Conservation (phyloP, 805 yeast species). For the Torulaspora franciscae region DNA sequence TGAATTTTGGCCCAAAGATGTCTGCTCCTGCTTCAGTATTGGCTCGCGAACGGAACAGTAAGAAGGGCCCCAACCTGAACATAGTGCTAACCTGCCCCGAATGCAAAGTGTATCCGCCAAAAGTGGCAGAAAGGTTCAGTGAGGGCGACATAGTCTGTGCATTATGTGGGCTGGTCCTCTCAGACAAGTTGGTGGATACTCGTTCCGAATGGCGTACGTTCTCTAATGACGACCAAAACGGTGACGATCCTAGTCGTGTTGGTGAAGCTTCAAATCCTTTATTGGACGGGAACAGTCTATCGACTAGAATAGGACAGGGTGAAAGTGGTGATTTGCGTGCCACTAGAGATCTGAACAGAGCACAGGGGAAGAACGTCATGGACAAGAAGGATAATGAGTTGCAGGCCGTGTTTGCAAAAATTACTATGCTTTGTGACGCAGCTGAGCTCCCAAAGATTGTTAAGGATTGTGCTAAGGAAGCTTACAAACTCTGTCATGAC, state of each 20-base stretch:
- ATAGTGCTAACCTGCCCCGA: slow-evolving; percentile 92
- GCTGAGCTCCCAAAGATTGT: slow-evolving; percentile 91
- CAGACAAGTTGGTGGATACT: slow-evolving; percentile 89
- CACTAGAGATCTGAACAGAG: slow-evolving; percentile 86
- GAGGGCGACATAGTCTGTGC: slow-evolving; percentile 99
- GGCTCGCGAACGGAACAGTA: slow-evolving; percentile 23
- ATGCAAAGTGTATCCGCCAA: slow-evolving; percentile 93
- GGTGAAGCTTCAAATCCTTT: slow-evolving; percentile 95
- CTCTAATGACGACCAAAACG: slow-evolving; percentile 95
- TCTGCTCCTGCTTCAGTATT: slow-evolving; percentile 19
- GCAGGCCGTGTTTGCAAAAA: slow-evolving; percentile 82
- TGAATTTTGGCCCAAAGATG: slow-evolving; percentile 5
- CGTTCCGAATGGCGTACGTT: slow-evolving; percentile 99
- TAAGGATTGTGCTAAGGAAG: slow-evolving; percentile 96
- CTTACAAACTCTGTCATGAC: slow-evolving; percentile 84
- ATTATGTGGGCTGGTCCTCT: slow-evolving; percentile 87
- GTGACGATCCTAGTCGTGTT: slow-evolving; percentile 98
- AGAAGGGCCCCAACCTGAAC: slow-evolving; percentile 73
- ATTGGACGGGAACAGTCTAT: slow-evolving; percentile 83
- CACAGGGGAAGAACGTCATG: slow-evolving; percentile 78
- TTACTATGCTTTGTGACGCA: slow-evolving; percentile 95
- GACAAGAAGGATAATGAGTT: slow-evolving; percentile 86
- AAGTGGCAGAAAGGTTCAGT: slow-evolving; percentile 86
- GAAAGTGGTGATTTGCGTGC: slow-evolving; percentile 81
- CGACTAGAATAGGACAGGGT: slow-evolving; percentile 85